Percentiles rank a stretch among this genome's conserved stretches.
These are phyloP conservation scores for Limnomonas spitsbergensis DNA, from an alignment of 139 green algal species.

Conservation along the genomic window DNA sequence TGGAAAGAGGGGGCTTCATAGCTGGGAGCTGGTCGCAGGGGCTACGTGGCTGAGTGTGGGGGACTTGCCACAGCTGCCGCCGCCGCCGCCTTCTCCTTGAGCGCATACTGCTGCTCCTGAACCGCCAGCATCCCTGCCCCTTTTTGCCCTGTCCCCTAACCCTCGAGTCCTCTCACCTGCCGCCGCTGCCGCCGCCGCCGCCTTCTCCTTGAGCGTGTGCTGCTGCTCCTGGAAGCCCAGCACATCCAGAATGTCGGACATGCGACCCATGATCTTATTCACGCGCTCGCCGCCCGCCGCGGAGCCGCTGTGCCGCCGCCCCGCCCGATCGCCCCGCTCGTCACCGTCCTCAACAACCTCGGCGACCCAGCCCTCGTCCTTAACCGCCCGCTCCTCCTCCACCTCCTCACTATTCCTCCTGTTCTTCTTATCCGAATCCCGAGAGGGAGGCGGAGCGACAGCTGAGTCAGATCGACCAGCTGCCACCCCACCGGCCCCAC, in stretches of 20 bases:
- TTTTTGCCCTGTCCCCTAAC: too few relatives aligned
- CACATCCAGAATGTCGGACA: conserved; percentile 1
- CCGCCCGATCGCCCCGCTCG: too few relatives aligned
- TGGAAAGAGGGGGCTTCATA: too few relatives aligned
- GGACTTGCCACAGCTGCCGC: background rate
- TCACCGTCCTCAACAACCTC: background rate
- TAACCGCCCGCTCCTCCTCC: background rate
- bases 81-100: background rate
- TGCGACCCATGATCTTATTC: background rate
- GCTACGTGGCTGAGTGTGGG: too few relatives aligned
- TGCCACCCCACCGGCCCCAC: too few relatives aligned
- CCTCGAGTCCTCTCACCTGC: too few relatives aligned
- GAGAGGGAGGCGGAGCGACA: background rate
- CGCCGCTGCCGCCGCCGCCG: background rate
- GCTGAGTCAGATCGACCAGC: background rate
- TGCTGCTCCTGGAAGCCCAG: background rate
- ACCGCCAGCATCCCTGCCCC: background rate
- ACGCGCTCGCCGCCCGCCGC: background rate
- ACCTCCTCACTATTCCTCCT: background rate
- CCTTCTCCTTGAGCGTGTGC: background rate
- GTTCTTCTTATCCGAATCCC: background rate
- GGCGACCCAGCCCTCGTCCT: background rate
- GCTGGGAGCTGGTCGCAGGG: too few relatives aligned
- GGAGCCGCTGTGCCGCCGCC: background rate
- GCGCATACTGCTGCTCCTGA: background rate